Evolutionary conservation across 2,329 filamentous ascomycete species (phyloP).

Genomic region (Arthrobotrys conoides): DNA sequence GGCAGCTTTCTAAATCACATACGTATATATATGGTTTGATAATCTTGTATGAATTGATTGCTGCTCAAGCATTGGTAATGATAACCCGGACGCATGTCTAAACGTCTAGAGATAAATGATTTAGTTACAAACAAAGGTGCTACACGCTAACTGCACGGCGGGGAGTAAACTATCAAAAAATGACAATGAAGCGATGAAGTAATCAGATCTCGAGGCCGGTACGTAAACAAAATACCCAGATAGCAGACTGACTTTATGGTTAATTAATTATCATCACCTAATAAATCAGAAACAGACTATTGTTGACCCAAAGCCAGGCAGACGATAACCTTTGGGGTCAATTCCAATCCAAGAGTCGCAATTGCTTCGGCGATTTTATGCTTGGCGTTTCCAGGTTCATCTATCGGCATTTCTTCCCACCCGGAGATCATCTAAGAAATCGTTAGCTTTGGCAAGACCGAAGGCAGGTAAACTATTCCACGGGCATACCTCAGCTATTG

Average conservation of each 20-base stretch:
- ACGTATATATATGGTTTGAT: too few relatives aligned
- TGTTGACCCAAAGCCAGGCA: conserved; percentile 35
- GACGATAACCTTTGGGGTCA: conserved; percentile 31
- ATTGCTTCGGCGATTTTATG: conserved; percentile 74
- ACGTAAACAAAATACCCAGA: background rate
- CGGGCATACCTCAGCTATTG: conserved; percentile 65
- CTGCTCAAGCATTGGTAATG: background rate
- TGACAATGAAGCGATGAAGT: background rate
- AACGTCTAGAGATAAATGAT: background rate
- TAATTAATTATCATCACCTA: too few relatives aligned
- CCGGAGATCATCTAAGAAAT: conserved; percentile 69
- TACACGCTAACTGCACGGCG: conserved; percentile 4
- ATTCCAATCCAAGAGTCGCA: conserved; percentile 30
- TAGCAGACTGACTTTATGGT: background rate
- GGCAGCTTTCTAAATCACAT: too few relatives aligned
- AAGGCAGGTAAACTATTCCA: conserved; percentile 47
- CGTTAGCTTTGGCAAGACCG: conserved; percentile 67
- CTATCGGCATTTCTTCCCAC: conserved; percentile 73
- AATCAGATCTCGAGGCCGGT: too few relatives aligned
- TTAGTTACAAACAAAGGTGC: background rate
- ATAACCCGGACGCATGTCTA: background rate
- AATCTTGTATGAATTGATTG: too few relatives aligned
- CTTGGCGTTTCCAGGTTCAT: conserved; percentile 72
- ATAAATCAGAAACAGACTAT: background rate
- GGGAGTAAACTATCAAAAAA: background rate